A percentile compares a stretch with the other conserved stretches of the same genome.
These are phyloP conservation scores for Colletotrichum sp. DNA, from an alignment of 2,329 filamentous ascomycete genomes.

Conservation along the genomic window DNA sequence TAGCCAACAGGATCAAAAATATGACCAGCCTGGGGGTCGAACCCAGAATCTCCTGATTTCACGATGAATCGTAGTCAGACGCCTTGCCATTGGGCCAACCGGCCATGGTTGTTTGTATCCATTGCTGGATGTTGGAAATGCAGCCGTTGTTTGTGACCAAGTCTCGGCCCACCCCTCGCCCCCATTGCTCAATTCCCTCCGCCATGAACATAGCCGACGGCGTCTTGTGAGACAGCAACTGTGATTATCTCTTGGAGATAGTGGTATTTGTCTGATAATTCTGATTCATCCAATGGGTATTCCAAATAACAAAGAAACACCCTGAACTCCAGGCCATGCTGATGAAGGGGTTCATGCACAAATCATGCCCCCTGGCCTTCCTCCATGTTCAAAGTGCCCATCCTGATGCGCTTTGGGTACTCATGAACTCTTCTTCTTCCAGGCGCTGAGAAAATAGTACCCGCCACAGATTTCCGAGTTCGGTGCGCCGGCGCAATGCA, in stretches of 20 bases:
- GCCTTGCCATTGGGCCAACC: conserved; percentile 45
- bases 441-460: conserved; percentile 3
- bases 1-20: neutral
- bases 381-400: neutral
- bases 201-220: neutral
- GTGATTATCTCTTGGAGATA: neutral
- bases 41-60: conserved; percentile 22
- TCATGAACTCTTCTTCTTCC: neutral
- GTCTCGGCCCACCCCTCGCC: neutral
- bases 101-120: neutral
- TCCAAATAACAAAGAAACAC: neutral
- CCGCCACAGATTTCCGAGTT: conserved; percentile 9
- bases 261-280: neutral
- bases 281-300: neutral
- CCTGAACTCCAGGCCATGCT: neutral
- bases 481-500: conserved; percentile 3
- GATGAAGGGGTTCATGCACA: neutral
- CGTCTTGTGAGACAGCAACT: neutral
- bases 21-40: conserved; percentile 23
- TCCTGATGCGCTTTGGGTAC: neutral
- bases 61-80: conserved; percentile 42
- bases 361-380: neutral
- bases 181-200: neutral
- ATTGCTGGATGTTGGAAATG: neutral
- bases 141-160: neutral